Conservation (phyloP, 768 basidiomycete genomes). For the Lactifluus volemus region DNA sequence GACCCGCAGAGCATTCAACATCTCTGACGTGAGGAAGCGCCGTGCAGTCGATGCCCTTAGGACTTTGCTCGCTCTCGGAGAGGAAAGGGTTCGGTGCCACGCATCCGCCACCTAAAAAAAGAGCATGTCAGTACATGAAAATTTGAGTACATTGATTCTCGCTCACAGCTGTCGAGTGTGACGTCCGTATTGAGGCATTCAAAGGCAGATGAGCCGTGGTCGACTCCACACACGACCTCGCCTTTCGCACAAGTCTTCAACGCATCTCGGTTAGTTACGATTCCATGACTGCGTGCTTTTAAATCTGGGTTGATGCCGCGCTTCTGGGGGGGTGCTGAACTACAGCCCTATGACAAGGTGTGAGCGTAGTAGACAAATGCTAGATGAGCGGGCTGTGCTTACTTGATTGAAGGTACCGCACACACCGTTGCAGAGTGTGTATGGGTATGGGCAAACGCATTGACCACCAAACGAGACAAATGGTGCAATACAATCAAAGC, state of each 20-base stretch:
- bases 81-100: slow-evolving; percentile 28
- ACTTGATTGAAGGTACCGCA: slow-evolving; percentile 24
- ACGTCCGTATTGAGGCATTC: slow-evolving; percentile 33
- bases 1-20: slow-evolving; percentile 12
- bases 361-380: background rate
- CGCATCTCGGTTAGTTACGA: slow-evolving; percentile 28
- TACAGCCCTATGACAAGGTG: slow-evolving; percentile 29
- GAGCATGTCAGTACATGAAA: background rate
- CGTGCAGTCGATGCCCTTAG: slow-evolving; percentile 18
- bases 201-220: slow-evolving; percentile 27
- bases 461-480: slow-evolving; percentile 24
- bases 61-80: background rate
- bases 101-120: slow-evolving; percentile 34
- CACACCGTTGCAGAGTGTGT: slow-evolving; percentile 34
- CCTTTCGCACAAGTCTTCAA: slow-evolving; percentile 24
- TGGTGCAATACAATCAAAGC: slow-evolving; percentile 28
- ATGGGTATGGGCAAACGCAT: slow-evolving; percentile 32
- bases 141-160: background rate
- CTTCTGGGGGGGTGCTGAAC: slow-evolving; percentile 29
- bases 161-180: slow-evolving; percentile 35
- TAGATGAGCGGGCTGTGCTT: background rate
- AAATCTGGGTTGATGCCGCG: slow-evolving; percentile 1
- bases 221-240: slow-evolving; percentile 33
- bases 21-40: slow-evolving; percentile 6
- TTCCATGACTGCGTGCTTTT: slow-evolving; percentile 9